A percentile compares a stretch with the other conserved stretches of the same genome.
Conservation (phyloP, 2,329 filamentous ascomycete species). For the Fusarium chuoi region DNA sequence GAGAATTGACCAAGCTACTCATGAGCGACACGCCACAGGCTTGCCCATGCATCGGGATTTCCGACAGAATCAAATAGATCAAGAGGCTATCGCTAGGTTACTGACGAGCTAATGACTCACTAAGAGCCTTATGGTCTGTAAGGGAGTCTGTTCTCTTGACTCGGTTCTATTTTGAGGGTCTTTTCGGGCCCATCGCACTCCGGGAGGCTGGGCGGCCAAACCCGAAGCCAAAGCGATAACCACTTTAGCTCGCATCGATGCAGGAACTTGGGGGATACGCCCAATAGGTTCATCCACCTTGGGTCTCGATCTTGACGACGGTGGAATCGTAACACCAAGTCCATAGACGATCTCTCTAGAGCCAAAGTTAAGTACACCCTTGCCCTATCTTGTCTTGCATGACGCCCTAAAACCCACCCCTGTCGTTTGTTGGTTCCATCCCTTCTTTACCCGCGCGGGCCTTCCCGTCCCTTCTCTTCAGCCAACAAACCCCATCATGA, state of each 20-base stretch:
- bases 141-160: not conserved
- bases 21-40: not conserved
- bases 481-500: conserved; percentile 1
- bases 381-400: not conserved
- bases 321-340: not conserved
- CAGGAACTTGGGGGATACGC: not conserved
- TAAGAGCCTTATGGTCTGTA: not conserved
- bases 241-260: not conserved
- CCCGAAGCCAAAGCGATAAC: not conserved
- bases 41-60: not conserved
- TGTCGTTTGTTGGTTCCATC: conserved; percentile 30
- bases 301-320: not conserved
- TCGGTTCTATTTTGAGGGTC: not conserved
- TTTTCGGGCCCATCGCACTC: not conserved
- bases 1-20: not conserved
- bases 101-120: not conserved
- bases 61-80: not conserved
- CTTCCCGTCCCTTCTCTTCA: conserved; percentile 35
- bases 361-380: conserved; percentile 1
- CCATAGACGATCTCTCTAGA: not conserved
- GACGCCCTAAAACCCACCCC: conserved; percentile 9
- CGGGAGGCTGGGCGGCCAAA: not conserved
- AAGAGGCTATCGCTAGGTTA: not conserved
- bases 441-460: conserved; percentile 32
- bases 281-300: not conserved